Percentiles rank a stretch among this genome's conserved stretches.
Evolutionary conservation across 2,329 filamentous ascomycete genomes (phyloP).

Genomic region (Stachybotrys chartarum): DNA sequence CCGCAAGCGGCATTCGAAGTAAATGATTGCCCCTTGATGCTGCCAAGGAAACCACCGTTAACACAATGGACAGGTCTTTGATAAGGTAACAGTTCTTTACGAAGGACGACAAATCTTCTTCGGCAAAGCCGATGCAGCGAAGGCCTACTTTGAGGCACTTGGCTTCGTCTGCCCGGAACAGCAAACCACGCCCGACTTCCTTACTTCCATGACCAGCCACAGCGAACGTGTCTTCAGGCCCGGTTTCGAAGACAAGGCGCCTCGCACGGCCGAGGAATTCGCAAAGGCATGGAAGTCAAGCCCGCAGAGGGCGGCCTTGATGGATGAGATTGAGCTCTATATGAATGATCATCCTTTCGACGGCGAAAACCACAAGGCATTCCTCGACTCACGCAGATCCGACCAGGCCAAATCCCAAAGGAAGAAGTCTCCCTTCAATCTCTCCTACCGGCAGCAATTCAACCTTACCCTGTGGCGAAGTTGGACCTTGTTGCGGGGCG

Average conservation of each 20-base stretch:
- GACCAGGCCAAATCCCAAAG: conserved; percentile 5
- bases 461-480: conserved; percentile 27
- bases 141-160: conserved; percentile 55
- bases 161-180: conserved; percentile 51
- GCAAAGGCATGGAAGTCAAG: conserved; percentile 21
- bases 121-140: conserved; percentile 52
- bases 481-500: conserved; percentile 4
- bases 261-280: conserved; percentile 27
- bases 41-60: too few relatives aligned
- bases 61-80: conserved; percentile 36
- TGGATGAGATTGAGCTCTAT: conserved; percentile 22
- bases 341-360: conserved; percentile 12
- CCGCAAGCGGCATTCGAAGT: conserved; percentile 47
- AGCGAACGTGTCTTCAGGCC: conserved; percentile 1
- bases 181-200: conserved; percentile 66
- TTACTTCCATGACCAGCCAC: conserved; percentile 47
- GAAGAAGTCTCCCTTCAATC: conserved; percentile 35
- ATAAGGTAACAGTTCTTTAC: conserved; percentile 61
- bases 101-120: conserved; percentile 63
- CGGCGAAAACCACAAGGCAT: conserved; percentile 11
- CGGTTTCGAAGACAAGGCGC: conserved; percentile 17
- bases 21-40: neutral
- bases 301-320: conserved; percentile 11
- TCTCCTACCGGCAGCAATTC: conserved; percentile 37
- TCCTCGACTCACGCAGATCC: conserved; percentile 8